Evolutionary conservation across 805 yeast genomes (phyloP).

Genomic region (Starmerella floricola): DNA sequence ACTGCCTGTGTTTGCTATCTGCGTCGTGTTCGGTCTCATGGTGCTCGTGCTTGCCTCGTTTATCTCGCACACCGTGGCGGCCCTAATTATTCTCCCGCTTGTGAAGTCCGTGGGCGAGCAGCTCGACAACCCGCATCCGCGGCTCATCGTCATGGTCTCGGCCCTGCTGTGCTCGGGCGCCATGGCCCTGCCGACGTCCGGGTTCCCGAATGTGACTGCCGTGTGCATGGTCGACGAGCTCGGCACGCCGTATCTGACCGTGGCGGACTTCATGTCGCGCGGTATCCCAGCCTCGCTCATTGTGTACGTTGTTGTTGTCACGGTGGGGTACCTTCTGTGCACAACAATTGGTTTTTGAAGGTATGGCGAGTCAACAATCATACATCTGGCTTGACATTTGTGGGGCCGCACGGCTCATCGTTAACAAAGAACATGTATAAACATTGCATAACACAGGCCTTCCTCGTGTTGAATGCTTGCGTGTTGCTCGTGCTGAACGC

Average conservation of each 20-base stretch:
- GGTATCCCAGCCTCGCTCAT: constrained; percentile 83
- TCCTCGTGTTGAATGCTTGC: no score
- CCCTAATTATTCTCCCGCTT: constrained; percentile 80
- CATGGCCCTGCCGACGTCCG: constrained; percentile 95
- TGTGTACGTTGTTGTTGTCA: constrained; percentile 58
- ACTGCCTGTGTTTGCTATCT: constrained; percentile 59
- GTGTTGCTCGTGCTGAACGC: no score
- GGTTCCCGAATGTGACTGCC: constrained; percentile 96
- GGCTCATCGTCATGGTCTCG: constrained; percentile 55
- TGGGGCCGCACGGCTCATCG: no score
- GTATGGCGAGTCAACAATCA: not conserved
- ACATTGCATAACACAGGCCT: no score
- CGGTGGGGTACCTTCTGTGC: constrained; percentile 72
- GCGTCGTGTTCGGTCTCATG: constrained; percentile 68
- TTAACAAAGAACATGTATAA: no score
- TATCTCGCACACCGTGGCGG: constrained; percentile 95
- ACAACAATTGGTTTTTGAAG: constrained; percentile 38
- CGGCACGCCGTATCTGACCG: constrained; percentile 82
- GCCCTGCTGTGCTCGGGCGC: constrained; percentile 78
- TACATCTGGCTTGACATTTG: no score
- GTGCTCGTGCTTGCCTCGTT: constrained; percentile 82
- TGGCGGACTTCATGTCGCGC: constrained; percentile 69
- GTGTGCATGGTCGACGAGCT: constrained; percentile 87
- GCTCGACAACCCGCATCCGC: constrained; percentile 57
- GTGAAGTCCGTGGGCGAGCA: constrained; percentile 78